Evolutionary conservation across 2,329 filamentous ascomycete species (phyloP), one percentile per base, ranked within the genome.

Genomic region (Dactylella cylindrospora): DNA sequence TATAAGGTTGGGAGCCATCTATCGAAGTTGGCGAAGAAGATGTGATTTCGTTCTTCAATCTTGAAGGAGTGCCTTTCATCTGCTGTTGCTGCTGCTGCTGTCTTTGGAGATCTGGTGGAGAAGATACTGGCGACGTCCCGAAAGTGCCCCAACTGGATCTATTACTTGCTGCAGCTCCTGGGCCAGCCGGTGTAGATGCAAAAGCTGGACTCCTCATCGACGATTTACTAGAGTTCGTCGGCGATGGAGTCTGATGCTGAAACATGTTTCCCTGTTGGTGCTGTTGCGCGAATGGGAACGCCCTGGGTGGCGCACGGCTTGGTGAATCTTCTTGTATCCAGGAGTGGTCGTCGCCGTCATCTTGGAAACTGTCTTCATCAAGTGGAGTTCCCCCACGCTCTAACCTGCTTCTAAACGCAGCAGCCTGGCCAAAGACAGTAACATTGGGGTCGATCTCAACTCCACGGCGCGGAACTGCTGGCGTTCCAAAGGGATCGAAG

Each of bases 401-500:
- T 25, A 62, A 26, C 13, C 57, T 41, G 15, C 49, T 54, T 5
- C 57, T 41, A 32, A 62, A 62, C 10, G 51, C 57, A 8, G 57
- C 49, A 29, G 57, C 57, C 22, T 62, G 41, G 4, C 57, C 57
- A 6, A 62, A 38, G 17, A 62, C 49, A 7, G 57, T 54, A 12
- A 54, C 49, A 13, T 52, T 49, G 15, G 57, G 57, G 31, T 62
- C 35, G 23, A 62, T 54, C 23, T 62, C 57, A 13, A 62, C 57
- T 4, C 49, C 57, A 5, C 57, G 57, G 19, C 59, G 59, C 6
- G 39, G 59, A 33, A 51, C 45, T 10, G 51, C 59, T 8, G 59
- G 59, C 13, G 59, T 64, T n/a, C 67, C 66, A 36, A 69, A 70
- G 2, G 68, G 68, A 41, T 70, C 68, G 38, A 70, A 70, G 0